Evolutionary conservation across 371 early-diverging fungal species (phyloP).

Genomic region (Mucor velutinosus): DNA sequence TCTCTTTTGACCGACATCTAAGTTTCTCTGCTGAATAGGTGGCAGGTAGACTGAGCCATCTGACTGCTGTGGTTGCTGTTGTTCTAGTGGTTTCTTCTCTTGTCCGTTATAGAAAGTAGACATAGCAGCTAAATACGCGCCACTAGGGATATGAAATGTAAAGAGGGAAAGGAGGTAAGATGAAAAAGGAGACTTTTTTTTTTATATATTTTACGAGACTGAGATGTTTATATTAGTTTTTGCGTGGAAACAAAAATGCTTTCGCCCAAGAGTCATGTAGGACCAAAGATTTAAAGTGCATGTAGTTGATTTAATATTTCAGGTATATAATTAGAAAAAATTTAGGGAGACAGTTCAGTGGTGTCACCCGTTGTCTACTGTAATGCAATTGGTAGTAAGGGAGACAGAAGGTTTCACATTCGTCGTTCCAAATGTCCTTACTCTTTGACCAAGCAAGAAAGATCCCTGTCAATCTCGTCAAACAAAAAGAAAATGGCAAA

Average conservation of each 20-base stretch:
- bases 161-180: conserved; percentile 1
- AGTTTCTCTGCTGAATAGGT: conserved; percentile 9
- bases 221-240: neutral
- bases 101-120: conserved; percentile 1
- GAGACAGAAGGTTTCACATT: neutral
- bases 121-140: neutral
- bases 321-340: neutral
- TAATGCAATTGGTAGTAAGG: neutral
- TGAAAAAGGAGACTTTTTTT: neutral
- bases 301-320: neutral
- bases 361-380: neutral
- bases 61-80: neutral
- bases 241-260: neutral
- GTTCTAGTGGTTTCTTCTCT: neutral
- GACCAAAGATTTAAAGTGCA: neutral
- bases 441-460: neutral
- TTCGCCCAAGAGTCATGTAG: neutral
- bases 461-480: neutral
- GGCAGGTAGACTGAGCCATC: conserved; percentile 8
- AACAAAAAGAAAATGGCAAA: neutral
- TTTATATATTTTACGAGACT: no score
- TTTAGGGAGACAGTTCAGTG: neutral
- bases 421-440: neutral
- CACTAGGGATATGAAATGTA: neutral
- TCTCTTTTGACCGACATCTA: conserved; percentile 20